Base-by-base conservation (phyloP, 176 grass and related monocot species). In the Metroxylon sagu region DNA sequence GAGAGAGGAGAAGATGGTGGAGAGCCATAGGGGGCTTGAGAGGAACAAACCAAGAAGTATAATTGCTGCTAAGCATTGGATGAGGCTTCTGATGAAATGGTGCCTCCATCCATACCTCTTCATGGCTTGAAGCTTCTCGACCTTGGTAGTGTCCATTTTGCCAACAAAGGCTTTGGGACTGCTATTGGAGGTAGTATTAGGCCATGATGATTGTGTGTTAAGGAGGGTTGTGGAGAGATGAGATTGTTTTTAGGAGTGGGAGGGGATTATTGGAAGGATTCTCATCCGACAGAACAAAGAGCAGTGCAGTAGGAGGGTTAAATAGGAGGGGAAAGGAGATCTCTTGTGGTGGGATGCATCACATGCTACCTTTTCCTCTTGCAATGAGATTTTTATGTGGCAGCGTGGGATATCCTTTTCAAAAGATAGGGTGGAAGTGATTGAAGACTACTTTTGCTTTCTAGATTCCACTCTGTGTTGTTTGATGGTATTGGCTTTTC, bases 71-170 rank as follows among this genome's bases (percentile, higher is more conserved):
- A 79, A n/a, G 77, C 78, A 85, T n/a, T 64, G 48, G 16, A 56
- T 28, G 56, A 92, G 57, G 62, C 64, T 31, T 71, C 72, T 72
- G 53, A 83, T 25, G 27, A 69, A 17, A 29, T 59, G 59, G 30
- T 30, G 70, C 75, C 70, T 85, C 65, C 66, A 82, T 26, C 65
- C 87, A 75, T 74, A 89, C 84, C 77, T 98, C 64, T 80, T 85
- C 76, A 85, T 81, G 67, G 79, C 73, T 53, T 56, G 81, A 48
- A 92, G 65, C 79, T 88, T 85, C 78, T 85, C 87, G 31, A 85
- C 76, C 59, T 35, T 72, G 1, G 83, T 68, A 26, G 78, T 56
- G 74, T 89, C 87, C 87, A 91, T 97, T 28, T 8, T 35, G 31
- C 6, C 31, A 35, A 35, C 6, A 35, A 1, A 35, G 6, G 31